Evolutionary conservation across 768 basidiomycete genomes (phyloP), one percentile per base, ranked within the genome.

Genomic region (Tephrocybe rancida): DNA sequence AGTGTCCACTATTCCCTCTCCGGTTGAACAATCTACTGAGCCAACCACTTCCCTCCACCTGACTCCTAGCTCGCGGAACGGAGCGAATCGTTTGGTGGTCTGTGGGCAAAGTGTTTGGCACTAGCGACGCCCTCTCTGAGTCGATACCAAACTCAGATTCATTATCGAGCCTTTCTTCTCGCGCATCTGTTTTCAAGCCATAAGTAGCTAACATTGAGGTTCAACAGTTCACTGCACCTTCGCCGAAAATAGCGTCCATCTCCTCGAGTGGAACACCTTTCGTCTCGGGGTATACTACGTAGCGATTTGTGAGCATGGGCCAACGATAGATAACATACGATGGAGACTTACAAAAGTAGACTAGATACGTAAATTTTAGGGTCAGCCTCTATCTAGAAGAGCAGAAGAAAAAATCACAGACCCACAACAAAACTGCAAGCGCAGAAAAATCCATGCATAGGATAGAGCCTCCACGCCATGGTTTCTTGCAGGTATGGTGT

Each of bases 381-480:
- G 44, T 60, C 39, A 29, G 16, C 16, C n/a, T 16, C 4, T 37
- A 16, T 37, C 16, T 16, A 37, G n/a, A 8, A 32, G 6, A 32
- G 30, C 50, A 27, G 10, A 30, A 21, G 10, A n/a, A 43, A 32
- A 30, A 8, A 25, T 45, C 32, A 69, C 74, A 61, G 65, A 86
- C 85, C 90, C 39, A 94, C 74, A 43, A 96, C 73, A 66, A 95
- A 91, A 64, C 92, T 92, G 63, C 90, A 87, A 8, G 82, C 82
- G 66, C 93, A 94, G 70, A 93, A 95, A 73, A 93, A 93, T 21
- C 88, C 92, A 61, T 96, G 94, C 93, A 98, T 95, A 0, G 92
- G 92, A 72, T 98, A 97, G 50, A 98, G 68, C 43, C 90, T 80
- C 95, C 95, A 98, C 37, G 80, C 81, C 60, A 98, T 96, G 19